phyloP scores from a whole-genome alignment of 2,329 filamentous ascomycete species.

The Apiospora phragmitis region DNA sequence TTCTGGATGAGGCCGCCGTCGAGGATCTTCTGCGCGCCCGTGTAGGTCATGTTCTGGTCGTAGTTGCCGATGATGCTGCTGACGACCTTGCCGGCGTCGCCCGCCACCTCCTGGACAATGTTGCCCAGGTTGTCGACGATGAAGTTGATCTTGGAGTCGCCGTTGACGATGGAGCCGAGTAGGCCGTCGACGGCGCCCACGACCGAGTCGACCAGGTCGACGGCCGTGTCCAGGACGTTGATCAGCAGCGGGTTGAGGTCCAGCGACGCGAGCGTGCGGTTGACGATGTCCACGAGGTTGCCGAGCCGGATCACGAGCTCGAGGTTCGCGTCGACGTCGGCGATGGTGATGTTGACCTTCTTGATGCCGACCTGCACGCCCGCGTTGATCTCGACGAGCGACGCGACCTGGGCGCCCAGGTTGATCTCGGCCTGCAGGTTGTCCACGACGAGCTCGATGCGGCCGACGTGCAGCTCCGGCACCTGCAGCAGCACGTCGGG shows the following conservation, averaged over 20 bases:
- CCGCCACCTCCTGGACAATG: constrained; percentile 59
- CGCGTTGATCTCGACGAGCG: constrained; percentile 55
- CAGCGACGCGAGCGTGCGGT: constrained; percentile 58
- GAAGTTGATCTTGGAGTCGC: constrained; percentile 54
- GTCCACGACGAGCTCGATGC: constrained; percentile 62
- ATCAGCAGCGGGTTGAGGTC: constrained; percentile 64
- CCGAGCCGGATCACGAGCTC: constrained; percentile 61
- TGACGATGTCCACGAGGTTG: constrained; percentile 61
- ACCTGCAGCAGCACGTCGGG: constrained; percentile 61
- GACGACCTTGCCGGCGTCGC: constrained; percentile 43
- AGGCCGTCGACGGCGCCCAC: constrained; percentile 59
- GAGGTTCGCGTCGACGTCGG: constrained; percentile 58
- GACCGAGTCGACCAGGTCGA: constrained; percentile 51
- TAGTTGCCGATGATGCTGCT: constrained; percentile 59
- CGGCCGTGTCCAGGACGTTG: constrained; percentile 54
- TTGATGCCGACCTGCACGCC: constrained; percentile 51
- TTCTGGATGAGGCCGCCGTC: constrained; percentile 41
- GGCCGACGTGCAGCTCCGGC: constrained; percentile 57
- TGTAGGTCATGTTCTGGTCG: constrained; percentile 57
- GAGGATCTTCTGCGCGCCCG: constrained; percentile 36
- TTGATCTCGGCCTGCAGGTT: constrained; percentile 60
- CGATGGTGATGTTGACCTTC: constrained; percentile 61
- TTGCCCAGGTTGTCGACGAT: constrained; percentile 63
- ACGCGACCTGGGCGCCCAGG: constrained; percentile 59
- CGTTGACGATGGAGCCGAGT: constrained; percentile 58